phyloP scores from a whole-genome alignment of 2,329 filamentous ascomycete genomes.

The Aspergillus candidus region DNA sequence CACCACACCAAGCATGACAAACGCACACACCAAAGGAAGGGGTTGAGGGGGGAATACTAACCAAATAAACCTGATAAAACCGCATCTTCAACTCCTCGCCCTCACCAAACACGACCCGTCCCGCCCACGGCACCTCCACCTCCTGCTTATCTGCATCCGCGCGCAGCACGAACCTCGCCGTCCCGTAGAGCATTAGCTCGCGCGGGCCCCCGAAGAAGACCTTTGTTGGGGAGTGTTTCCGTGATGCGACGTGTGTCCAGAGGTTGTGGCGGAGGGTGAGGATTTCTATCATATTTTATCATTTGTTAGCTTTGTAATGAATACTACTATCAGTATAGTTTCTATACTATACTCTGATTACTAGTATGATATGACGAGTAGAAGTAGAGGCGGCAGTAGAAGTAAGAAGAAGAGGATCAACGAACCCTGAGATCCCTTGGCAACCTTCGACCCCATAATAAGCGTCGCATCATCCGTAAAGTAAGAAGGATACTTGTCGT shows the following conservation, averaged over 20 bases:
- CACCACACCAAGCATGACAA: too few species aligned
- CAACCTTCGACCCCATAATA: slow-evolving; percentile 34
- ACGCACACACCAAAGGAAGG: too few species aligned
- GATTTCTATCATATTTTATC: slow-evolving; percentile 22
- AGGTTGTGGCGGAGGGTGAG: slow-evolving; percentile 28
- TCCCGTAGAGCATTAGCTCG: slow-evolving; percentile 36
- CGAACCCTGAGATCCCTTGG: slow-evolving; percentile 27
- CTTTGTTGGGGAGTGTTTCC: slow-evolving; percentile 25
- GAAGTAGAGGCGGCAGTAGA: background rate
- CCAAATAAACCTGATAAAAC: slow-evolving; percentile 39
- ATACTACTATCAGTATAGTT: background rate
- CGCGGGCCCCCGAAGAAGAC: slow-evolving; percentile 29
- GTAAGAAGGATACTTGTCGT: slow-evolving; percentile 29
- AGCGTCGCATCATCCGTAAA: slow-evolving; percentile 33
- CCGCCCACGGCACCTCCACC: slow-evolving; percentile 34
- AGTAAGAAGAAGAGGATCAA: background rate
- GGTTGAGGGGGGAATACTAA: too few species aligned
- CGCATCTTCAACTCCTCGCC: slow-evolving; percentile 27
- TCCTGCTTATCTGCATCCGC: slow-evolving; percentile 21
- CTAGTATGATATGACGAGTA: background rate
- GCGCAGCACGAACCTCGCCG: slow-evolving; percentile 30
- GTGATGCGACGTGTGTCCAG: slow-evolving; percentile 31
- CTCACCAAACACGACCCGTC: slow-evolving; percentile 29
- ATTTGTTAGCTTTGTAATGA: background rate
- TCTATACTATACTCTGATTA: too few species aligned